Evolutionary conservation across 2,329 filamentous ascomycete species (phyloP).

Genomic region (Aspergillus pseudotamarii): DNA sequence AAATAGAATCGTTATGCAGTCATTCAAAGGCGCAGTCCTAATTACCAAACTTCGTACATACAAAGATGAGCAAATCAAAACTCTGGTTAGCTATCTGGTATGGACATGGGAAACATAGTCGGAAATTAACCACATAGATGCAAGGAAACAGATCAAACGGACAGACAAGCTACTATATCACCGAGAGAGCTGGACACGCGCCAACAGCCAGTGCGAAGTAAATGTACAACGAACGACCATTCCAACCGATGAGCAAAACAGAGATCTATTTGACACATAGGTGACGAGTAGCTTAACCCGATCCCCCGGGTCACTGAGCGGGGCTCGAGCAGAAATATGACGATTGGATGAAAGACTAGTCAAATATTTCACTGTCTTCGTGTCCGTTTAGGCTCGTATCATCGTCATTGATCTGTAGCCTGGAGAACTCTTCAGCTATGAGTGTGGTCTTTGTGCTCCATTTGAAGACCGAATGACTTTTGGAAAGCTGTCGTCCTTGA

Average conservation of each 20-base stretch:
- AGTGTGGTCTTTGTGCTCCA: neutral
- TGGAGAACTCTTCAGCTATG: neutral
- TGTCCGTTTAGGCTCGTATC: neutral
- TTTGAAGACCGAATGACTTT: conserved; percentile 32
- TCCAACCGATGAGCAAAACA: neutral
- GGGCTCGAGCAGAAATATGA: neutral
- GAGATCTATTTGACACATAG: neutral
- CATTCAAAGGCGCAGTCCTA: no score
- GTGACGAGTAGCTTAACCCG: neutral
- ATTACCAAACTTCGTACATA: no score
- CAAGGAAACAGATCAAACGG: no score
- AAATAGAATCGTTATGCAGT: no score
- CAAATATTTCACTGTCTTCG: neutral
- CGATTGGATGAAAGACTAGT: neutral
- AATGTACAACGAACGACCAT: neutral
- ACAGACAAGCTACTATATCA: no score
- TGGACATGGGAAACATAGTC: no score
- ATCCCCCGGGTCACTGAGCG: neutral
- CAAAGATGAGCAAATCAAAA: no score
- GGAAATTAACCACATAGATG: no score
- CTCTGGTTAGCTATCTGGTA: no score
- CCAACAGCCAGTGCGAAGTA: neutral
- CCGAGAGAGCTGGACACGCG: neutral
- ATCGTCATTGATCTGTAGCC: neutral
- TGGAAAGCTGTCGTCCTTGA: conserved; percentile 28